Evolutionary conservation across 1,284 basidiomycete species (phyloP).

Genomic region (Megacollybia platyphylla): DNA sequence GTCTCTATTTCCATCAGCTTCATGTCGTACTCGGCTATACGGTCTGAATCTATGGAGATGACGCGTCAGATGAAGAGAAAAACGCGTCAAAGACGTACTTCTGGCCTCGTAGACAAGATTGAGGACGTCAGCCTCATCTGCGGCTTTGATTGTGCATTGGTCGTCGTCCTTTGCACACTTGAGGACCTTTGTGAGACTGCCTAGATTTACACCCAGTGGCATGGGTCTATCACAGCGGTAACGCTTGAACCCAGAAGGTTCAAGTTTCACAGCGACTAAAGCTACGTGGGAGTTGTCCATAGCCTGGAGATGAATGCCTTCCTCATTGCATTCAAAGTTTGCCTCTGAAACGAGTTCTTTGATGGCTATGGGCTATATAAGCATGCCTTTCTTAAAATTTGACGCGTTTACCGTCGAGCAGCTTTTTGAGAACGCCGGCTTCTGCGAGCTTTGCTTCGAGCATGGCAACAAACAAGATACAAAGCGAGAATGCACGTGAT

Average conservation of each 20-base stretch:
- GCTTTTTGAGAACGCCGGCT: conserved; percentile 75
- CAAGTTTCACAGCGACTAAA: conserved; percentile 77
- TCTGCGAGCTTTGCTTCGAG: conserved; percentile 83
- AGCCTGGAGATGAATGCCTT: conserved; percentile 90
- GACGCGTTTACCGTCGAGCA: conserved; percentile 64
- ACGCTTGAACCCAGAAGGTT: conserved; percentile 69
- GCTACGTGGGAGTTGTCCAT: conserved; percentile 99
- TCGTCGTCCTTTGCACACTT: conserved; percentile 98
- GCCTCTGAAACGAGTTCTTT: conserved; percentile 97
- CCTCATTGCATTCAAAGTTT: conserved; percentile 97
- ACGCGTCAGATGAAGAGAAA: conserved; percentile 6
- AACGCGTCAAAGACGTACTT: conserved; percentile 37
- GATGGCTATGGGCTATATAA: conserved; percentile 50
- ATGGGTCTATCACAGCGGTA: conserved; percentile 96
- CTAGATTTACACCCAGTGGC: conserved; percentile 86
- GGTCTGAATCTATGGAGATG: conserved; percentile 61
- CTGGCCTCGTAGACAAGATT: conserved; percentile 88
- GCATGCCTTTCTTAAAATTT: conserved; percentile 6
- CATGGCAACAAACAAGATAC: conserved; percentile 31
- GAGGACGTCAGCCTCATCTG: conserved; percentile 85
- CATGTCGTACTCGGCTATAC: conserved; percentile 97
- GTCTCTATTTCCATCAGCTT: conserved; percentile 99
- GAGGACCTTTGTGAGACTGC: conserved; percentile 87
- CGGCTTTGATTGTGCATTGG: conserved; percentile 82
- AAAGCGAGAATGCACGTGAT: background rate